Percentiles rank a stretch among this genome's conserved stretches.
phyloP scores from a whole-genome alignment of 495 filamentous ascomycete genomes.

The Penicillium ucsense region DNA sequence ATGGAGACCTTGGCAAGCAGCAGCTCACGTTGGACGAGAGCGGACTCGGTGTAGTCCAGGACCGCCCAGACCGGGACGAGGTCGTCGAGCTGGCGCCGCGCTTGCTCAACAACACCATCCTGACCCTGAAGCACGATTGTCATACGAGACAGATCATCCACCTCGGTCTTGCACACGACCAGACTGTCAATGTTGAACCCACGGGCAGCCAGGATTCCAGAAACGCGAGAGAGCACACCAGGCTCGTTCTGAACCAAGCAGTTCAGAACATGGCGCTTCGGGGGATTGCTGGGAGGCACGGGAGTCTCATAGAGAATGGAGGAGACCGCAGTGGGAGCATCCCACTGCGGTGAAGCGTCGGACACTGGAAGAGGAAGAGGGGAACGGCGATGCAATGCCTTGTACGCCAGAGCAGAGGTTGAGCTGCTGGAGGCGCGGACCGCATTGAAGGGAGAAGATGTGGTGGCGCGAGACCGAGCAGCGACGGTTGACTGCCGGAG shows the following conservation, averaged over 20 bases:
- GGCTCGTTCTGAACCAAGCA: conserved; percentile 99
- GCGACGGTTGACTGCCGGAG: conserved; percentile 23
- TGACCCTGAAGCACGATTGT: conserved; percentile 94
- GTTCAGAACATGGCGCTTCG: conserved; percentile 92
- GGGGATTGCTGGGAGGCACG: conserved; percentile 67
- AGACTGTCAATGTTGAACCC: conserved; percentile 99
- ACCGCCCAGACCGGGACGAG: conserved; percentile 98
- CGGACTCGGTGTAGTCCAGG: conserved; percentile 84
- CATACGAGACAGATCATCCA: conserved; percentile 96
- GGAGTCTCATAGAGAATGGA: conserved; percentile 99
- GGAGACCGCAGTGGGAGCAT: conserved; percentile 88
- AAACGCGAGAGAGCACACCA: conserved; percentile 90
- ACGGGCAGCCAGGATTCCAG: conserved; percentile 88
- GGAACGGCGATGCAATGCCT: conserved; percentile 85
- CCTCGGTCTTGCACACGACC: conserved; percentile 95
- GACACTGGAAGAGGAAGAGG: conserved; percentile 68
- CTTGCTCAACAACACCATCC: conserved; percentile 96
- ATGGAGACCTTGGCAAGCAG: conserved; percentile 95
- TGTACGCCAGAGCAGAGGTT: conserved; percentile 92
- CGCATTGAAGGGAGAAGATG: conserved; percentile 26
- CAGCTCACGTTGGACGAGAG: conserved; percentile 92
- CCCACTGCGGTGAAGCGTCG: conserved; percentile 73
- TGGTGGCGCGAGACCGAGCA: conserved; percentile 24
- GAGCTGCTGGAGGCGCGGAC: conserved; percentile 47
- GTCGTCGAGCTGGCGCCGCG: conserved; percentile 88